Base-by-base conservation (phyloP, 768 basidiomycete genomes). In the Pulveroboletus frians region DNA sequence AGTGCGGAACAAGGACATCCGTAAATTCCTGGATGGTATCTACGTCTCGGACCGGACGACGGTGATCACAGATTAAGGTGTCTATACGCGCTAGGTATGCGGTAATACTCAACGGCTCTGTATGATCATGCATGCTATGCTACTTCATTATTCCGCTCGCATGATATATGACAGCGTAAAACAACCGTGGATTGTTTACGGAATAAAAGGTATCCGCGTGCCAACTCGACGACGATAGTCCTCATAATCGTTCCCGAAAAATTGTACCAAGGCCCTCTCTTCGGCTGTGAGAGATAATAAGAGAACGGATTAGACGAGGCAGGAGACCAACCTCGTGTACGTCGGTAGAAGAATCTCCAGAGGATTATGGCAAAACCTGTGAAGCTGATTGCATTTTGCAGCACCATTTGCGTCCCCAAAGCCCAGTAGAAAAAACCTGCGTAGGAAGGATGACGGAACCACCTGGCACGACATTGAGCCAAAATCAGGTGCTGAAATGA, bases 1-100 rank as follows among this genome's bases (percentile, higher is more conserved):
- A 60, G 96, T 99, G 65, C 88, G 92, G 72, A 96, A 98, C 86
- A 99, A 99, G 79, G 95, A 95, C 79, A 97, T 98, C 74, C 92
- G 95, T 64, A 96, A 97, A 79, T 96, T 97, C 80, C 77, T 96
- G 69, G 91, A 94, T 67, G 88, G 91, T 69, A 81, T 93, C 73
- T 92, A 92, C 61, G 90, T 92, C 53, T 92, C 91, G 32, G 85
- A 87, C 63, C 85, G 81, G 74, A 80, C 81, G 51, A 84, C 84
- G 13, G 59, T 73, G 42, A 53, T 68, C 50, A 81, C 79, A 21
- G 71, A 80, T 45, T 78, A 65, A 64, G 47, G 37, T 32, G 21
- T 46, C 27, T 44, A 44, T 50, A 53, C 43, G 63, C 60, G 61
- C 47, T 41, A 34, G 30, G 49, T 59, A 61, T 57, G 54, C 46